Evolutionary conservation across 176 grass and related monocot species (phyloP).

Genomic region (Eragrostis curvula): DNA sequence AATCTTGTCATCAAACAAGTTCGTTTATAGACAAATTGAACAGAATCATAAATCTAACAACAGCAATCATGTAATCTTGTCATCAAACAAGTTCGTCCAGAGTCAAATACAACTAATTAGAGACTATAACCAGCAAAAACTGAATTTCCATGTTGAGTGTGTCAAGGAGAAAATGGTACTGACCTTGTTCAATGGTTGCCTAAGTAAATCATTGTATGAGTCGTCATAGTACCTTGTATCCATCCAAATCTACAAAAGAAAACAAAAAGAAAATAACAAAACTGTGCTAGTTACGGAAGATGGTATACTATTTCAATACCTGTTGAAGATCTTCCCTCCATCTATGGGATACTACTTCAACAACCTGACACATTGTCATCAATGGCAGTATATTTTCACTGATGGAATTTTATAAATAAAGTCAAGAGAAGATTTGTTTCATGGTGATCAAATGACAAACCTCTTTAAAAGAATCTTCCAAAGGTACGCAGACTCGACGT

Average conservation of each 20-base stretch:
- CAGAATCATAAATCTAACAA: too few species aligned
- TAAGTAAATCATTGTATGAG: not conserved
- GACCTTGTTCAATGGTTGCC: not conserved
- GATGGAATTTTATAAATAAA: not conserved
- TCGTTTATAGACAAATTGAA: too few species aligned
- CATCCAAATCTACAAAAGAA: not conserved
- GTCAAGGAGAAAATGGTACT: not conserved
- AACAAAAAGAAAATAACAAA: not conserved
- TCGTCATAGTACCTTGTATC: not conserved
- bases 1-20: too few species aligned
- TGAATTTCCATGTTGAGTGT: too few species aligned
- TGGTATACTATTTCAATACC: not conserved
- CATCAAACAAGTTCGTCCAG: too few species aligned
- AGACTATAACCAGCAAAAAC: too few species aligned
- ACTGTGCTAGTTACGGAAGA: not conserved
- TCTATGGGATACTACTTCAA: not conserved
- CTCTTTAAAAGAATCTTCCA: not conserved
- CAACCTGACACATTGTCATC: not conserved
- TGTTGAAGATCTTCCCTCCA: slow-evolving; percentile 1
- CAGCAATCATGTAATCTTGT: too few species aligned
- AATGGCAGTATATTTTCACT: not conserved
- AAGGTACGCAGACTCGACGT: not conserved
- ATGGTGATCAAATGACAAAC: not conserved
- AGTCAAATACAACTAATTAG: too few species aligned
- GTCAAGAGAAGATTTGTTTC: too few species aligned